These are phyloP conservation scores for Sicyos edulis DNA, from an alignment of 306 rosid species.

Conservation along the genomic window DNA sequence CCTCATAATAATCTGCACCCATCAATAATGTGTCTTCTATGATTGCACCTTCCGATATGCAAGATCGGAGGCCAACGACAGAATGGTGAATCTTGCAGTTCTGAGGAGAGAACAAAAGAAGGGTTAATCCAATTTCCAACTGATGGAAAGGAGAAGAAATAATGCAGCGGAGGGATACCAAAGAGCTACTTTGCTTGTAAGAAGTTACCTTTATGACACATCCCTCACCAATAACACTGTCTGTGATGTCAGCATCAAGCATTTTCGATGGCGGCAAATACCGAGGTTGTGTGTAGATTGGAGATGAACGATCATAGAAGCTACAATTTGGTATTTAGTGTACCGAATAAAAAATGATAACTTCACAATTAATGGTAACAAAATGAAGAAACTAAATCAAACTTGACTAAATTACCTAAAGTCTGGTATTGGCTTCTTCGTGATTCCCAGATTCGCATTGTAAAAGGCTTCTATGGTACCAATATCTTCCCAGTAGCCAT, in stretches of 20 bases:
- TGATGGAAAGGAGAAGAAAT: background rate
- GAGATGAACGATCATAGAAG: slow-evolving; percentile 96
- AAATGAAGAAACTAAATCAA: slow-evolving; percentile 10
- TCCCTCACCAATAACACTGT: slow-evolving; percentile 96
- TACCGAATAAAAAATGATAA: background rate
- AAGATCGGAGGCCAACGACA: slow-evolving; percentile 88
- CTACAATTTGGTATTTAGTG: slow-evolving; percentile 25
- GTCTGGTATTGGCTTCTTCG: slow-evolving; percentile 93
- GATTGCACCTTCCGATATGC: slow-evolving; percentile 94
- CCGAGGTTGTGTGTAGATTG: slow-evolving; percentile 98
- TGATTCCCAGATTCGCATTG: slow-evolving; percentile 93
- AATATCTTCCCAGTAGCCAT: slow-evolving; percentile 99
- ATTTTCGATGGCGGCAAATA: slow-evolving; percentile 96
- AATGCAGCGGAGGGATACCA: background rate
- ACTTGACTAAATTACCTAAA: slow-evolving; percentile 50
- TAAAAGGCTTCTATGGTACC: slow-evolving; percentile 99
- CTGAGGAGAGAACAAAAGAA: slow-evolving; percentile 30
- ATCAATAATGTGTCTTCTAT: slow-evolving; percentile 87
- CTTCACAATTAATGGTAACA: slow-evolving; percentile 8
- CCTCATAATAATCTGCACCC: slow-evolving; percentile 99
- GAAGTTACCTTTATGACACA: slow-evolving; percentile 83
- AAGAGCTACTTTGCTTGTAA: slow-evolving; percentile 14
- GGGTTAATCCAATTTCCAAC: too few species aligned
- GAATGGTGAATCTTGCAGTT: slow-evolving; percentile 97
- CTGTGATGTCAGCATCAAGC: slow-evolving; percentile 98